These are phyloP conservation scores for Penicillium bialowiezense DNA, from an alignment of 495 filamentous ascomycete genomes.

Conservation along the genomic window DNA sequence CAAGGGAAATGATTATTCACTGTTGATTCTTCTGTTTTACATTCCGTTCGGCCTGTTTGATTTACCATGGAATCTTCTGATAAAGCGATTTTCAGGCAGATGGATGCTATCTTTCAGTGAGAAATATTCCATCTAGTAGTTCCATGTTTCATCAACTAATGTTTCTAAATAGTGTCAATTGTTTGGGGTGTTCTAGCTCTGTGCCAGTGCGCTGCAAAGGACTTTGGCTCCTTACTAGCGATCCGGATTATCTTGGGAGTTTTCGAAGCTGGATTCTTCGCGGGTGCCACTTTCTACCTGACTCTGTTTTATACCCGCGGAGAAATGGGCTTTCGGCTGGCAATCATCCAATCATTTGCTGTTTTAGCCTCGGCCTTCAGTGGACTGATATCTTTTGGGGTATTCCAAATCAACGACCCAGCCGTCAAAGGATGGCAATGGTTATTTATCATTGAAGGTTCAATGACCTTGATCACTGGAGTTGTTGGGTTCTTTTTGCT, in stretches of 20 bases:
- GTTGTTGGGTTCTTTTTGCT: slow-evolving; percentile 62
- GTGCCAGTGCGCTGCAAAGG: slow-evolving; percentile 42
- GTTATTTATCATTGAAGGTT: slow-evolving; percentile 71
- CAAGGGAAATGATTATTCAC: slow-evolving; percentile 61
- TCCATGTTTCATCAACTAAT: slow-evolving; percentile 10
- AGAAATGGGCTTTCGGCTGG: slow-evolving; percentile 66
- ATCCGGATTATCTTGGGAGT: slow-evolving; percentile 44
- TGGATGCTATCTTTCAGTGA: slow-evolving; percentile 41
- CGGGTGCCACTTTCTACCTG: slow-evolving; percentile 59
- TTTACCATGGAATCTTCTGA: slow-evolving; percentile 55
- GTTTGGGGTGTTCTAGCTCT: slow-evolving; percentile 45
- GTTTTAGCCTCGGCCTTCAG: slow-evolving; percentile 64
- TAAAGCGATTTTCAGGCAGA: slow-evolving; percentile 54
- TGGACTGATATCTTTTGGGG: slow-evolving; percentile 66
- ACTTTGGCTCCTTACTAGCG: slow-evolving; percentile 53
- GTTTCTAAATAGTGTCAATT: slow-evolving; percentile 47
- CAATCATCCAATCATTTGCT: slow-evolving; percentile 68
- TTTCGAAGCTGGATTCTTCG: slow-evolving; percentile 65
- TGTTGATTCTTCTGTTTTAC: slow-evolving; percentile 67
- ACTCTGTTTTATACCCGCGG: slow-evolving; percentile 52
- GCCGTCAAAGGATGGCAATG: slow-evolving; percentile 62
- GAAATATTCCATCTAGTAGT: slow-evolving; percentile 32
- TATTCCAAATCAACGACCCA: slow-evolving; percentile 61
- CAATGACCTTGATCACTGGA: slow-evolving; percentile 56
- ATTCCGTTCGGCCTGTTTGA: slow-evolving; percentile 69